These are phyloP conservation scores for Phytopythium cucurbitacearum DNA, from an alignment of 352 stramenopile species.

Conservation along the genomic window DNA sequence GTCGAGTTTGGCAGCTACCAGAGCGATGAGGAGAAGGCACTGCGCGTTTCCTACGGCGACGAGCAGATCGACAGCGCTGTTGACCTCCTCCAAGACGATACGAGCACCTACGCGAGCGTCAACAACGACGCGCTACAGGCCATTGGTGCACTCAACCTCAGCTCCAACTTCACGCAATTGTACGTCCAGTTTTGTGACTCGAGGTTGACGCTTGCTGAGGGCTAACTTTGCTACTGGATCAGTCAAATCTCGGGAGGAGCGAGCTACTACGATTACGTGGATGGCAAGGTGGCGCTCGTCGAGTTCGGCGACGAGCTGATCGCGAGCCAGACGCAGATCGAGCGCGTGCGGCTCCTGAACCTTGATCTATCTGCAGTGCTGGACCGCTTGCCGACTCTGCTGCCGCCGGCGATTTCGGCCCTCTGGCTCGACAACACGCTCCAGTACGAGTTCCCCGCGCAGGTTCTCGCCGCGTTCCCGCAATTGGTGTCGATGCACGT, in stretches of 20 bases:
- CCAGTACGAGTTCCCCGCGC: neutral
- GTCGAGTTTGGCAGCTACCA: neutral
- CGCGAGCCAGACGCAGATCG: neutral
- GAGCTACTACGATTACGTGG: neutral
- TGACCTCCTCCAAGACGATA: neutral
- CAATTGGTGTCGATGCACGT: neutral
- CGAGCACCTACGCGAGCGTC: neutral
- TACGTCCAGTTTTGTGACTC: neutral
- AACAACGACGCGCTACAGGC: neutral
- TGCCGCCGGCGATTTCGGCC: neutral
- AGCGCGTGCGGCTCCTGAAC: neutral
- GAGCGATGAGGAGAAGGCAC: neutral
- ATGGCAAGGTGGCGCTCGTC: neutral
- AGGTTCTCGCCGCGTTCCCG: neutral
- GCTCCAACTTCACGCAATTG: neutral
- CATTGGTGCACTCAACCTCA: neutral
- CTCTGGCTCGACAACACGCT: neutral
- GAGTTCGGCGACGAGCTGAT: neutral
- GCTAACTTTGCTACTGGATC: neutral
- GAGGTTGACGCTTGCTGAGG: neutral
- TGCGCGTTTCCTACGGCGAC: neutral
- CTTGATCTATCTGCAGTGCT: neutral
- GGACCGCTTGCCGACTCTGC: neutral
- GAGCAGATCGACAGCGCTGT: neutral
- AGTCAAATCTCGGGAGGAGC: neutral